Evolutionary conservation across 495 filamentous ascomycete species (phyloP), one percentile per base, ranked within the genome.

Genomic region (Pseudevernia furfuracea): DNA sequence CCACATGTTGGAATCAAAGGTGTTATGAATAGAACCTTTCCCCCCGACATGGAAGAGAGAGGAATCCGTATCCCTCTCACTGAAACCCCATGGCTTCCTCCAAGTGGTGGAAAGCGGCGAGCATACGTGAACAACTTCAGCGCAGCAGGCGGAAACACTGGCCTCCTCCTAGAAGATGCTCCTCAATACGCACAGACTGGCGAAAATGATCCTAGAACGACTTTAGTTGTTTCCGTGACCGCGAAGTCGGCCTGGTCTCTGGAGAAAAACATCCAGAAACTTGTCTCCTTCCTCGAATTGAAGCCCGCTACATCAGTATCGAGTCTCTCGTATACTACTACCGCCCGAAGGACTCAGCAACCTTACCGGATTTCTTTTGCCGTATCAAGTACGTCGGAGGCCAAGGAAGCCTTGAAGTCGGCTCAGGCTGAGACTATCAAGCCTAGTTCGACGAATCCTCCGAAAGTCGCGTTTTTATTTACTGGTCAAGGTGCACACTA

Each of bases 401-500:
- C 55, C 30, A 57, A 8, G 55, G 55, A 57, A 57, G 55, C 55
- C 30, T 57, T 57, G 55, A 57, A 19, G 39, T 66, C 9, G 28
- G 67, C 17, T 36, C 65, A 6, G 68, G 75, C 60, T 66, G 68
- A 21, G 71, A 41, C 37, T 48, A 21, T 36, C 30, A n/a, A 62
- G 3, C 38, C 44, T 21, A 58, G 58, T 8, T 25, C 64, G 12
- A 39, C 28, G 30, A 59, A 3, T 9, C 65, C 78, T 7, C 77
- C 79, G 36, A 76, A 77, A 65, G 73, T 88, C 14, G 82, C 79
- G 0, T 88, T 90, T 67, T 76, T 84, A 41, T 91, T 89, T 67
- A 89, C 86, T 19, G 87, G 87, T 36, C 87, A 90, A 70, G 87
- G 87, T 21, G 81, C 84, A 1, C 83, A 87, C 59, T 89, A 81